Evolutionary conservation across 2,329 filamentous ascomycete genomes (phyloP), one percentile per base, ranked within the genome.

Genomic region (Cercospora nicotianae): DNA sequence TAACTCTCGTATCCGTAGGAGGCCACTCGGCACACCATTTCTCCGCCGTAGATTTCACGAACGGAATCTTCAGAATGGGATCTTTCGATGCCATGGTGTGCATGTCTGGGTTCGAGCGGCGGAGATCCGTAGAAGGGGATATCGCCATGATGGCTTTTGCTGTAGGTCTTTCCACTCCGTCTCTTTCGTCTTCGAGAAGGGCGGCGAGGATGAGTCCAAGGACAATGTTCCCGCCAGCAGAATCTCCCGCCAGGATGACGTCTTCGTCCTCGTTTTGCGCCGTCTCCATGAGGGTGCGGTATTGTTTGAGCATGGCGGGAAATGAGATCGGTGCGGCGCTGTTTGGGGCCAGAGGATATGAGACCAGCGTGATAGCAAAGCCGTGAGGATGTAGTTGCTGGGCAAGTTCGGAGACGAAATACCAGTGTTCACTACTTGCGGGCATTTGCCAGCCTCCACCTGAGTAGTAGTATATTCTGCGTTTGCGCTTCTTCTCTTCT

Each of bases 361-460:
- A 85, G 1, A 88, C 77, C 1, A 88, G 69, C 0, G 80, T 83
- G 2, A 87, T 76, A 3, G 74, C 77, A 0, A 70, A 71, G 18
- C 76, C 75, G 36, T 64, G 51, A 3, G 51, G 62, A 0, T 79
- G 76, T 3, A 87, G 68, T 1, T 80, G 74, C 2, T 76, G 74
- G 0, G 81, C 81, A 5, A 88, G 75, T 63, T 84, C 81, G 0
- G 82, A 78, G 61, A 81, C 79, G 6, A 87, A 75, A 5, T 79
- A 79, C 85, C 86, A 88, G 69, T 88, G 87, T 59, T 85, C 79
- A 0, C 76, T 70, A 3, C 80, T 81, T 0, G 87, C 82, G 0
- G 83, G 83, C 70, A 79, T 79, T 67, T 85, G 84, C 83, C 86
- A 88, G 3, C 84, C 85, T 6, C 86, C 86, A 1, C 86, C 87